Conservation (phyloP, 306 rosid genomes). For the Cucurbita maxima region DNA sequence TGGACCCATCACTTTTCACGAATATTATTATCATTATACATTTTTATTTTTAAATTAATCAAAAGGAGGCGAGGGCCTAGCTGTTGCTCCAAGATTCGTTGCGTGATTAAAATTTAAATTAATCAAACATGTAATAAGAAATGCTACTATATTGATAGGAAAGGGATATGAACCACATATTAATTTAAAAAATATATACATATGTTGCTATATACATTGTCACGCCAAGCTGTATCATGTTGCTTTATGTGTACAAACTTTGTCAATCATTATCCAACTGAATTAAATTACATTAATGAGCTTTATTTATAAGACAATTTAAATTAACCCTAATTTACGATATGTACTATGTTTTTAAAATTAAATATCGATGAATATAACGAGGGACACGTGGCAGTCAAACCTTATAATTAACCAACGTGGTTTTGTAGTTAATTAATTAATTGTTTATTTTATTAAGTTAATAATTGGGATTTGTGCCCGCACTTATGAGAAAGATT, state of each 20-base stretch:
- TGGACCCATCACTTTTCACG: neutral
- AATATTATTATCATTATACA: neutral
- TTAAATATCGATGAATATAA: neutral
- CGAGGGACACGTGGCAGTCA: neutral
- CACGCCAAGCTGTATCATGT: conserved; percentile 40
- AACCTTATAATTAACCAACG: neutral
- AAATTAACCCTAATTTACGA: neutral
- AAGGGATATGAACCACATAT: neutral
- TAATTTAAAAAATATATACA: neutral
- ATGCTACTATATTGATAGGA: neutral
- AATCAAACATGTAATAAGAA: neutral
- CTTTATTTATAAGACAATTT: neutral
- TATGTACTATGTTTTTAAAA: neutral
- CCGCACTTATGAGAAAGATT: too few species aligned
- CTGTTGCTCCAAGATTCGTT: neutral
- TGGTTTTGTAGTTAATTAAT: neutral
- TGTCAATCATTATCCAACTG: conserved; percentile 2
- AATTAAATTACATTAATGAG: neutral
- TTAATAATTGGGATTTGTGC: conserved; percentile 35
- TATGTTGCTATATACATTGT: neutral
- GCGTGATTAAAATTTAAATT: neutral
- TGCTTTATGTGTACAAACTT: conserved; percentile 22
- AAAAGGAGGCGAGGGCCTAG: neutral
- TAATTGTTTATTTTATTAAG: neutral
- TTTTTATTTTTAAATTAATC: neutral